phyloP scores from a whole-genome alignment of 768 basidiomycete genomes.

The Tephrocybe sp. region DNA sequence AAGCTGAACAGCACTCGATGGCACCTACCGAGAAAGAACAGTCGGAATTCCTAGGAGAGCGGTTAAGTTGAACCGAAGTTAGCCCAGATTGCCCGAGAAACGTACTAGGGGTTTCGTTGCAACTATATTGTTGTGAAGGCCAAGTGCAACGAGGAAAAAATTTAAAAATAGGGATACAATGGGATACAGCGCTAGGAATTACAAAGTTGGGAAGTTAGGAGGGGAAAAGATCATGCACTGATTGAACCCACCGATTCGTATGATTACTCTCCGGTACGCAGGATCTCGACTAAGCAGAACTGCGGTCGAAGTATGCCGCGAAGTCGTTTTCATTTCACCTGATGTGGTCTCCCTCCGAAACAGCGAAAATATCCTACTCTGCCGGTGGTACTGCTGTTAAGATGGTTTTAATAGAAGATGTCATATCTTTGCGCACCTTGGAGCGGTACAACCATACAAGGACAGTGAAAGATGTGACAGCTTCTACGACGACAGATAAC shows the following conservation, averaged over 20 bases:
- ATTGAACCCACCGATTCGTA: background rate
- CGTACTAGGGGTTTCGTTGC: no score
- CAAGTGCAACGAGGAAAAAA: no score
- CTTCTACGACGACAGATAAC: constrained; percentile 8
- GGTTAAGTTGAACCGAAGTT: no score
- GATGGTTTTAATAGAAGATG: no score
- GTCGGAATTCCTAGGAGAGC: no score
- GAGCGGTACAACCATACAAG: constrained; percentile 7
- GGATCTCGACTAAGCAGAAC: background rate
- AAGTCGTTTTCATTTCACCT: background rate
- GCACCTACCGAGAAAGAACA: no score
- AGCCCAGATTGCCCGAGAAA: no score
- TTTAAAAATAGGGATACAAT: background rate
- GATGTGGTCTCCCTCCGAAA: background rate
- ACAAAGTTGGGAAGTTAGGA: background rate
- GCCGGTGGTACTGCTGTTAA: background rate
- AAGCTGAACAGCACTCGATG: no score
- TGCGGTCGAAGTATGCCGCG: background rate
- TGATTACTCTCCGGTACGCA: background rate
- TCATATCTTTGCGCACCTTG: background rate
- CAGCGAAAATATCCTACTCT: background rate
- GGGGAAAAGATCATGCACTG: background rate
- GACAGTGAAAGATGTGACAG: constrained; percentile 8
- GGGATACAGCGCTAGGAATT: background rate
- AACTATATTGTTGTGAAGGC: no score